phyloP scores from a whole-genome alignment of 2,329 filamentous ascomycete genomes.

The Trichoderma polysporum region DNA sequence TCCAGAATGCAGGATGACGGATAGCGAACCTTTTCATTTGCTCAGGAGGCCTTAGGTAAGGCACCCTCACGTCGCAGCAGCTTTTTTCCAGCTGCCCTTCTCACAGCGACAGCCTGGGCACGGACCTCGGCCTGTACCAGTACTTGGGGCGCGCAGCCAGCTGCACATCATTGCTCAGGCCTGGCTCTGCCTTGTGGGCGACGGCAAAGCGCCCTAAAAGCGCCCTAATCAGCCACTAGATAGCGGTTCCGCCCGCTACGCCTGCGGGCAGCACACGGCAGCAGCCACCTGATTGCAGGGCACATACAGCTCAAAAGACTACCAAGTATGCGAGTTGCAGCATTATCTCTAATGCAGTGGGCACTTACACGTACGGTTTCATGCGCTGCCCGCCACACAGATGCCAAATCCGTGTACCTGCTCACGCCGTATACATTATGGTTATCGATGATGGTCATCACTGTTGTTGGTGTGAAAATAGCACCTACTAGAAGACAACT shows the following conservation, averaged over 20 bases:
- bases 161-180: constrained; percentile 6
- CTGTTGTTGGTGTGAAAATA: too few species aligned
- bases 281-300: constrained; percentile 3
- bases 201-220: background rate
- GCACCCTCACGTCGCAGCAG: background rate
- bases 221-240: constrained; percentile 1
- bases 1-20: constrained; percentile 21
- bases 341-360: background rate
- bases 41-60: constrained; percentile 20
- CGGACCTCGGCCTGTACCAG: background rate
- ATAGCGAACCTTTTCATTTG: constrained; percentile 9
- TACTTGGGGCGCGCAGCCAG: background rate
- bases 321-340: background rate
- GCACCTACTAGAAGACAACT: too few species aligned
- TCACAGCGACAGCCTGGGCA: background rate
- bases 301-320: background rate
- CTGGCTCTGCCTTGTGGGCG: background rate
- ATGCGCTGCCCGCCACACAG: too few species aligned
- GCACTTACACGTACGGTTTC: background rate
- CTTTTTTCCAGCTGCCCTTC: background rate
- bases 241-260: background rate
- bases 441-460: too few species aligned
- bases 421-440: too few species aligned
- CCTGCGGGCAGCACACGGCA: background rate
- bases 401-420: too few species aligned